Conservation (phyloP, 306 rosid species). For the Hippophae tibetana region DNA sequence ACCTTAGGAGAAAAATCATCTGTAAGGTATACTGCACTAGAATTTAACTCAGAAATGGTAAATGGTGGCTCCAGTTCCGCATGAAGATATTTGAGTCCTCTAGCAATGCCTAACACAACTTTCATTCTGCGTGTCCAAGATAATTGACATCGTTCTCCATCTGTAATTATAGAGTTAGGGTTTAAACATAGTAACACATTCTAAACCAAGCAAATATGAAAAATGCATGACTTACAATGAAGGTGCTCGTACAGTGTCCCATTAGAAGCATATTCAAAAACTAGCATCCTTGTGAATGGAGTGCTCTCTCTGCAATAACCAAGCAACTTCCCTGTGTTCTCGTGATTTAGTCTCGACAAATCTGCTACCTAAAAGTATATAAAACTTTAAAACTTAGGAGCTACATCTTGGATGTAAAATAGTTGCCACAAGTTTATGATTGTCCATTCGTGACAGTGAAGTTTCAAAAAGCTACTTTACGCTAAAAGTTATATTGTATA, state of each 20-base stretch:
- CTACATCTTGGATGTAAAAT: not conserved
- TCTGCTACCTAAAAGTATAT: slow-evolving; percentile 63
- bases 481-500: not conserved
- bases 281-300: slow-evolving; percentile 92
- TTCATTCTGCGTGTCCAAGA: slow-evolving; percentile 92
- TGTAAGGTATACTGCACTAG: slow-evolving; percentile 86
- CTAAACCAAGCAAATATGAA: slow-evolving; percentile 4
- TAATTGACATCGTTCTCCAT: slow-evolving; percentile 81
- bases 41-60: slow-evolving; percentile 84
- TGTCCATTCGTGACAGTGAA: not conserved
- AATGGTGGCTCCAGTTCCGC: slow-evolving; percentile 85
- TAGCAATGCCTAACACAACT: slow-evolving; percentile 72
- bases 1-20: slow-evolving; percentile 97
- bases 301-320: slow-evolving; percentile 81
- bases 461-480: slow-evolving; percentile 12
- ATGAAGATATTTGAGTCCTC: slow-evolving; percentile 82
- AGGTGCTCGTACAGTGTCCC: slow-evolving; percentile 87
- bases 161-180: slow-evolving; percentile 30
- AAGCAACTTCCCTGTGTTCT: slow-evolving; percentile 68
- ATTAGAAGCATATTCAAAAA: slow-evolving; percentile 89
- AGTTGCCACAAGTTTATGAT: not conserved
- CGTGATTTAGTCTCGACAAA: slow-evolving; percentile 71
- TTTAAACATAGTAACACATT: slow-evolving; percentile 18
- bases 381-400: slow-evolving; percentile 8
- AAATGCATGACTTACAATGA: slow-evolving; percentile 56